A percentile compares a stretch with the other conserved stretches of the same genome.
Evolutionary conservation across 1,284 basidiomycete genomes (phyloP).

Genomic region (Agaricales sp.): DNA sequence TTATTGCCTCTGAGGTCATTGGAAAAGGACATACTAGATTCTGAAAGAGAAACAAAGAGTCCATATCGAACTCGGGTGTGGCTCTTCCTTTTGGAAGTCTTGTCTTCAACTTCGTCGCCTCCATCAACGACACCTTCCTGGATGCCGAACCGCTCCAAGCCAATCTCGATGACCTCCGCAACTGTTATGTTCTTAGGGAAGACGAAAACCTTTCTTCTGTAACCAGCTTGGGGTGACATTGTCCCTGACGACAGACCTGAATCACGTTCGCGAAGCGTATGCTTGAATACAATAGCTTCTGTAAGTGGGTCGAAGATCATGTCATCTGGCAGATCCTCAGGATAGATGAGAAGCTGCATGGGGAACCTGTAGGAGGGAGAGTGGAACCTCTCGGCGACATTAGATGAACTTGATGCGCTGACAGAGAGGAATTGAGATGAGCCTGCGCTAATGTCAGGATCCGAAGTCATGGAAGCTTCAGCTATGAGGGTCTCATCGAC

Average conservation of each 20-base stretch:
- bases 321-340: slow-evolving; percentile 86
- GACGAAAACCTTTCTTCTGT: slow-evolving; percentile 70
- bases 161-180: slow-evolving; percentile 90
- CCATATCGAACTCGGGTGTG: slow-evolving; percentile 73
- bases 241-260: slow-evolving; percentile 42
- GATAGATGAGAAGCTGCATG: slow-evolving; percentile 77
- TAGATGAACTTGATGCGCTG: slow-evolving; percentile 25
- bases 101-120: slow-evolving; percentile 94
- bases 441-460: slow-evolving; percentile 7
- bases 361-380: slow-evolving; percentile 79
- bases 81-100: slow-evolving; percentile 73
- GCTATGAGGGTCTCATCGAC: slow-evolving; percentile 33
- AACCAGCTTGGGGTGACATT: slow-evolving; percentile 8
- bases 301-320: slow-evolving; percentile 88
- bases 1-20: slow-evolving; percentile 7
- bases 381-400: slow-evolving; percentile 63
- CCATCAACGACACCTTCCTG: slow-evolving; percentile 94
- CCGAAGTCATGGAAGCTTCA: slow-evolving; percentile 21
- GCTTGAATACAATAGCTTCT: slow-evolving; percentile 82
- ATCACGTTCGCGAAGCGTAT: slow-evolving; percentile 41
- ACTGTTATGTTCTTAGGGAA: slow-evolving; percentile 93
- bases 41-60: slow-evolving; percentile 48
- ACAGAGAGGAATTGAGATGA: slow-evolving; percentile 36
- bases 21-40: slow-evolving; percentile 53
- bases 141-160: slow-evolving; percentile 88